A percentile compares a stretch with the other conserved stretches of the same genome.
These are phyloP conservation scores for Kockiozyma suomiensis DNA, from an alignment of 805 yeast species.

Conservation along the genomic window DNA sequence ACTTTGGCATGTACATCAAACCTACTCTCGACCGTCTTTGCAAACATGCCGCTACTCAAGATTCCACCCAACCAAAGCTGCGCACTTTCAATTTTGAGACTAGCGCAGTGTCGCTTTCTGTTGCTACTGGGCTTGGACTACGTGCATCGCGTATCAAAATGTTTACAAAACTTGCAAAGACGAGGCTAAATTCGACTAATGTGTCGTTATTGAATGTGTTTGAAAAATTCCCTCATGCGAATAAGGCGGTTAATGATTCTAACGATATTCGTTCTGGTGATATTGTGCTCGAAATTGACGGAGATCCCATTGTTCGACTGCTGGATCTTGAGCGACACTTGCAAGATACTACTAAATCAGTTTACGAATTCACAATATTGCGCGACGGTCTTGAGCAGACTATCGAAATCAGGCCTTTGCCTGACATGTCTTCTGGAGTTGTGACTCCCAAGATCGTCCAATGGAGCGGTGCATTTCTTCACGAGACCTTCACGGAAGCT, in stretches of 20 bases:
- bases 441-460: constrained; percentile 15
- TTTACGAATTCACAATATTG: constrained; percentile 16
- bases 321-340: constrained; percentile 23
- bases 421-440: constrained; percentile 2
- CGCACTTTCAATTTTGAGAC: constrained; percentile 31
- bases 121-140: constrained; percentile 27
- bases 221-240: constrained; percentile 27
- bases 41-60: background rate
- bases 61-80: background rate
- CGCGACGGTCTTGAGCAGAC: constrained; percentile 22
- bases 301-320: constrained; percentile 17
- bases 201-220: constrained; percentile 16
- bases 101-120: constrained; percentile 17
- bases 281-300: constrained; percentile 27
- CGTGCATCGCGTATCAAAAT: constrained; percentile 16
- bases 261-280: constrained; percentile 27
- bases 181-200: constrained; percentile 13
- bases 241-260: constrained; percentile 2
- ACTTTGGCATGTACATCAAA: constrained; percentile 25
- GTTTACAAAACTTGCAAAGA: constrained; percentile 15
- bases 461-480: constrained; percentile 34
- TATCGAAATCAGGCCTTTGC: constrained; percentile 15
- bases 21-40: constrained; percentile 19
- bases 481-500: constrained; percentile 27
- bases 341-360: constrained; percentile 1